These are phyloP conservation scores for Linderniella brevidens DNA, from an alignment of 257 asterid species.

Conservation along the genomic window DNA sequence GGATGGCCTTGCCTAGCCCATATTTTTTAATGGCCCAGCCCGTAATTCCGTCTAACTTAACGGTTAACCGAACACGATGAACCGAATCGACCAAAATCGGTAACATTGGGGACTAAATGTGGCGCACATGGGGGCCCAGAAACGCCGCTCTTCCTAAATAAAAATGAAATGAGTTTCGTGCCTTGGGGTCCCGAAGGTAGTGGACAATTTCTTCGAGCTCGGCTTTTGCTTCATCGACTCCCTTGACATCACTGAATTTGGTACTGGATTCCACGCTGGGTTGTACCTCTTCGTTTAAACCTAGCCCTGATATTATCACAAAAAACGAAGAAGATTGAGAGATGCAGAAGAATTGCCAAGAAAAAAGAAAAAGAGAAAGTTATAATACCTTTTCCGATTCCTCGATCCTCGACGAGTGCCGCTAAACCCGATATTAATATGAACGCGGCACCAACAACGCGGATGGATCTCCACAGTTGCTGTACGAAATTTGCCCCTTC, in stretches of 20 bases:
- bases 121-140: no score
- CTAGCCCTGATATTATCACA: constrained; percentile 39
- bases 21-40: no score
- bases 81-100: no score
- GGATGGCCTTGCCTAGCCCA: no score
- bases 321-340: constrained; percentile 5
- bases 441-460: constrained; percentile 63
- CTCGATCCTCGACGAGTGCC: constrained; percentile 81
- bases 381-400: constrained; percentile 66
- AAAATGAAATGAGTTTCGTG: constrained; percentile 7
- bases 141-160: neutral
- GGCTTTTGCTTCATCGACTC: constrained; percentile 92
- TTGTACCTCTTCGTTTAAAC: constrained; percentile 79
- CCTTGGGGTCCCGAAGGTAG: constrained; percentile 98
- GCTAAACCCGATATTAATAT: constrained; percentile 71
- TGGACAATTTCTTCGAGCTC: constrained; percentile 95
- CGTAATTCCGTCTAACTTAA: no score
- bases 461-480: constrained; percentile 83
- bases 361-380: neutral
- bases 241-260: constrained; percentile 82
- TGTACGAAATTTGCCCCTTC: constrained; percentile 78
- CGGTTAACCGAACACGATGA: no score
- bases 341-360: neutral
- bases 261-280: constrained; percentile 75
- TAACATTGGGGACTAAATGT: no score